Percentiles rank a stretch among this genome's conserved stretches.
phyloP scores from a whole-genome alignment of 176 grass and related monocot genomes.

The Musa acuminata region DNA sequence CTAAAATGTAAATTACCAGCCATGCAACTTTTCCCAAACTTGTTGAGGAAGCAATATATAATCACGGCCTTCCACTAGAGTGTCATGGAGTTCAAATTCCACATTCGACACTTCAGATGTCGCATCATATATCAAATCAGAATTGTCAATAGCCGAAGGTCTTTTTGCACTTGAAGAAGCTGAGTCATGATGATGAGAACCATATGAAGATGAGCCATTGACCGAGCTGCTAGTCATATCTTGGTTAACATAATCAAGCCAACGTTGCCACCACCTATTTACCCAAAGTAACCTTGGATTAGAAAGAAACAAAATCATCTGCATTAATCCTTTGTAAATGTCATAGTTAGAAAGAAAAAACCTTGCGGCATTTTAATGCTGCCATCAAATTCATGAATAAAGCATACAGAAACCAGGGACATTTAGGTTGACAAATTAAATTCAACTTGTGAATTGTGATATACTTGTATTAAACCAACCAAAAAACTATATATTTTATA shows the following conservation, averaged over 20 bases:
- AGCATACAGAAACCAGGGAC: no score
- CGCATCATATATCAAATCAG: conserved; percentile 69
- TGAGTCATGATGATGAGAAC: conserved; percentile 50
- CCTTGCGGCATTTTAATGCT: no score
- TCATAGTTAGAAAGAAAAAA: not conserved
- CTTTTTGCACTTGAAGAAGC: conserved; percentile 40
- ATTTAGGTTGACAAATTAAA: no score
- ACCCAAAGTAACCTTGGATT: conserved; percentile 15
- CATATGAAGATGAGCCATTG: conserved; percentile 38
- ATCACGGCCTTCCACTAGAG: conserved; percentile 86
- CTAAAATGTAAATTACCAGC: conserved; percentile 51
- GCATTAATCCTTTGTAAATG: not conserved
- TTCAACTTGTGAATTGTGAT: no score
- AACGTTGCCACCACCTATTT: conserved; percentile 98
- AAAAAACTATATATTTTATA: no score
- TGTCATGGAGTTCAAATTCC: conserved; percentile 91
- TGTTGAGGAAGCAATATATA: conserved; percentile 90
- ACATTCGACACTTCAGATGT: conserved; percentile 73
- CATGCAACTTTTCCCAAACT: conserved; percentile 83
- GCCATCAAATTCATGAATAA: no score
- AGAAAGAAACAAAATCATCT: conserved; percentile 4
- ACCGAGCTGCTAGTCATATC: conserved; percentile 50
- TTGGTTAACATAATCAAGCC: conserved; percentile 95
- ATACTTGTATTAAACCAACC: no score
- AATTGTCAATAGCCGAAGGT: conserved; percentile 86